phyloP scores from a whole-genome alignment of 805 yeast species.

The Saccharomycopsis capsularis region DNA sequence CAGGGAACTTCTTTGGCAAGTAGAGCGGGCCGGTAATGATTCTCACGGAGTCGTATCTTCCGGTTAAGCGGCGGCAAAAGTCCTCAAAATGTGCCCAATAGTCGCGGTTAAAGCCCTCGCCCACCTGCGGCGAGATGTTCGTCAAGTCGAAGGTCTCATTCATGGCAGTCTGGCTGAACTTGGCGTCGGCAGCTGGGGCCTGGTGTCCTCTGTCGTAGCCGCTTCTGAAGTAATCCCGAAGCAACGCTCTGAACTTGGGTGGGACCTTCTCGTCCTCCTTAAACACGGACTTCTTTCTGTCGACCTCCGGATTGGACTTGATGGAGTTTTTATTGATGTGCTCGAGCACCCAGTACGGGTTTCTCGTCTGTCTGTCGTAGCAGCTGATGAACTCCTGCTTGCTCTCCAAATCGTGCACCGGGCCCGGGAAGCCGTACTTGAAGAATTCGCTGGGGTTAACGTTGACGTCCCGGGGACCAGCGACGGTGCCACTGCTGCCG shows the following conservation, averaged over 20 bases:
- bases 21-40: constrained; percentile 91
- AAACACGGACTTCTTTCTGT: constrained; percentile 76
- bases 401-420: constrained; percentile 73
- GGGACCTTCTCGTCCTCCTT: constrained; percentile 85
- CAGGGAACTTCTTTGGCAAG: constrained; percentile 70
- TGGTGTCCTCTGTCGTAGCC: constrained; percentile 97
- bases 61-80: constrained; percentile 72
- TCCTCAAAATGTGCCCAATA: constrained; percentile 97
- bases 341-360: constrained; percentile 84
- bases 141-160: constrained; percentile 86
- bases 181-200: constrained; percentile 97
- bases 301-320: constrained; percentile 45
- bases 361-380: constrained; percentile 75
- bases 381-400: constrained; percentile 77
- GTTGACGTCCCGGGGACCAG: constrained; percentile 8
- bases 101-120: constrained; percentile 95
- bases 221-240: constrained; percentile 84
- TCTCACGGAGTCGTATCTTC: constrained; percentile 66
- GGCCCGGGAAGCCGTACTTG: constrained; percentile 93
- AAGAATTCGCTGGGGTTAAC: constrained; percentile 77
- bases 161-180: constrained; percentile 86
- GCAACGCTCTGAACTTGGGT: constrained; percentile 58
- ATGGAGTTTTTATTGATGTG: constrained; percentile 76
- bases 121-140: constrained; percentile 95
- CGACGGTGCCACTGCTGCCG: background rate